Evolutionary conservation across 805 yeast species (phyloP).

Genomic region (Starmerella khaoyaiensis): DNA sequence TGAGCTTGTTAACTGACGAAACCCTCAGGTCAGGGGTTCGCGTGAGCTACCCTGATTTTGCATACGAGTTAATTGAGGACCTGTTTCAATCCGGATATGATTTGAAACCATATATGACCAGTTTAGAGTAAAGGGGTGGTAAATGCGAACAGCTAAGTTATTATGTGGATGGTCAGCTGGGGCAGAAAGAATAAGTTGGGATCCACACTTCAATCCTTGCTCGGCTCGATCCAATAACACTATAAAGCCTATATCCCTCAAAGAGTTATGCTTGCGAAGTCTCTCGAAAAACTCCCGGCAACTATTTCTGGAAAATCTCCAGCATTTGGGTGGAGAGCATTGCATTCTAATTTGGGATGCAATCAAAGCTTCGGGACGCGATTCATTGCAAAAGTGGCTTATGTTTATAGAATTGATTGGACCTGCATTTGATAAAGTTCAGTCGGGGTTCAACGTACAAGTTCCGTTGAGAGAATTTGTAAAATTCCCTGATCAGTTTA

Average conservation of each 20-base stretch:
- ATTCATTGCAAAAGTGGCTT: constrained; percentile 13
- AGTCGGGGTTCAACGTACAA: neutral
- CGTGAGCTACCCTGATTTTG: constrained; percentile 5
- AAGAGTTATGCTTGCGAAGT: neutral
- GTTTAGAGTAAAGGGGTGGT: too few relatives aligned
- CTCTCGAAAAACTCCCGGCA: constrained; percentile 5
- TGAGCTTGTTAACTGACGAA: constrained; percentile 3
- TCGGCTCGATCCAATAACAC: neutral
- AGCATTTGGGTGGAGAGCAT: neutral
- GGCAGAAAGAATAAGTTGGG: constrained; percentile 11
- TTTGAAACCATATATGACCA: constrained; percentile 7
- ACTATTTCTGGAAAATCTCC: neutral
- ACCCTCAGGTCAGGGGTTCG: constrained; percentile 2
- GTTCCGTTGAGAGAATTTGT: neutral
- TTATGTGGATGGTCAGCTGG: constrained; percentile 13
- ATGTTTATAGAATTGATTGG: constrained; percentile 1
- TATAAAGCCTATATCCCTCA: constrained; percentile 2
- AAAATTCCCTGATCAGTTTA: neutral
- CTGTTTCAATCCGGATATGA: constrained; percentile 6
- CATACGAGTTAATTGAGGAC: constrained; percentile 8
- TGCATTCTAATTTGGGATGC: constrained; percentile 6
- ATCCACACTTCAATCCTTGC: neutral
- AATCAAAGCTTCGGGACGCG: constrained; percentile 2
- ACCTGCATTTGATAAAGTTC: neutral
- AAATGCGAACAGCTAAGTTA: too few relatives aligned